Conservation (phyloP, 148 eudicot species). For the Salicornia ramosissima region DNA sequence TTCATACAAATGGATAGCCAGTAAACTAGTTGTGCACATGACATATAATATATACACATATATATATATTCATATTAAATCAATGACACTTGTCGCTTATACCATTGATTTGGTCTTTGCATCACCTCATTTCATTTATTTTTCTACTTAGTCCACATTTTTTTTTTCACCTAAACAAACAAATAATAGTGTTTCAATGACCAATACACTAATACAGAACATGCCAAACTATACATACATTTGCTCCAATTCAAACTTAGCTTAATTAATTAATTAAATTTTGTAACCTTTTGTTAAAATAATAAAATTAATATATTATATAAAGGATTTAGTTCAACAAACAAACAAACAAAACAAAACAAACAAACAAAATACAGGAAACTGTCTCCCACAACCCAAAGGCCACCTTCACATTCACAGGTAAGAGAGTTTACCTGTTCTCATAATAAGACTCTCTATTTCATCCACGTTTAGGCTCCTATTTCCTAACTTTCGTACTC, state of each 20-base stretch:
- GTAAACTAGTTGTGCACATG: constrained; percentile 24
- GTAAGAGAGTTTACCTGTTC: constrained; percentile 10
- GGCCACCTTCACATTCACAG: constrained; percentile 9
- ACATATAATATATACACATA: too few relatives aligned
- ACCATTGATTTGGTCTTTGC: constrained; percentile 32
- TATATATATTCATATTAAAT: constrained; percentile 6
- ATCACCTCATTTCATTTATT: constrained; percentile 18
- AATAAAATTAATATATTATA: neutral
- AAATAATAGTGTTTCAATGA: neutral
- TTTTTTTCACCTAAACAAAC: neutral
- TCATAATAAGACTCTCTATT: neutral
- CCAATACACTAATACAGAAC: neutral
- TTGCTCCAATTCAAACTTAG: constrained; percentile 2
- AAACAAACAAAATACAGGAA: constrained; percentile 14
- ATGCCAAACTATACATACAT: constrained; percentile 24
- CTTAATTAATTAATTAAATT: neutral
- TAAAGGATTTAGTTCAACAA: constrained; percentile 9
- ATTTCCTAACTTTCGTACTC: too few relatives aligned
- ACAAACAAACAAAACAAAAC: too few relatives aligned
- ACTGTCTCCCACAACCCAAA: constrained; percentile 12
- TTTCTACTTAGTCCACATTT: constrained; percentile 18
- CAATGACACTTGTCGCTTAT: constrained; percentile 9
- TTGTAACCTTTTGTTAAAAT: neutral
- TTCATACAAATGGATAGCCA: constrained; percentile 18
- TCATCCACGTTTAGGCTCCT: too few relatives aligned